phyloP scores from a whole-genome alignment of 352 stramenopile species.

The Globisporangium recalcitrans region DNA sequence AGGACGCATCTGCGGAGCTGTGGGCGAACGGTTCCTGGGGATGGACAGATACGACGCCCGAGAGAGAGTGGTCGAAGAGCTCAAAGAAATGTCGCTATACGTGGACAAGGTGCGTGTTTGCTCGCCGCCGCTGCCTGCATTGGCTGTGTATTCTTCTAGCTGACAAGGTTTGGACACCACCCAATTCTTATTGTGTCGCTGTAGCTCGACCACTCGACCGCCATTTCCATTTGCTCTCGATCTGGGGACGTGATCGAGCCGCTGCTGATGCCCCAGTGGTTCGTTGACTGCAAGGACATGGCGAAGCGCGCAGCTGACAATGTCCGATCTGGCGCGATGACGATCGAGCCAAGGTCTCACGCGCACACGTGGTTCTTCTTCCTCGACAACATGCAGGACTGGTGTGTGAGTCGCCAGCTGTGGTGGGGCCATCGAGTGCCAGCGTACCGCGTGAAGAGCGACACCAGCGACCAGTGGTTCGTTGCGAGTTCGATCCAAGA shows the following conservation, averaged over 20 bases:
- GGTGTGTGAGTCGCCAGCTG: constrained; percentile 98
- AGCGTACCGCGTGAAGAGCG: constrained; percentile 88
- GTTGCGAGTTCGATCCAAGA: constrained; percentile 91
- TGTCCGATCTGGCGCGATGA: constrained; percentile 92
- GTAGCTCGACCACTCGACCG: constrained; percentile 70
- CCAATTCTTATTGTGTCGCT: not conserved
- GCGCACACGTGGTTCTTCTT: constrained; percentile 95
- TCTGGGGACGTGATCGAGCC: constrained; percentile 99
- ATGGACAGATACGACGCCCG: constrained; percentile 95
- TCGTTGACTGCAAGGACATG: constrained; percentile 90
- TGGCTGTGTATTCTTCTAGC: not conserved
- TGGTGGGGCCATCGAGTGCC: constrained; percentile 99
- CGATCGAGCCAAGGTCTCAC: constrained; percentile 93
- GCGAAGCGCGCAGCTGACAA: constrained; percentile 91
- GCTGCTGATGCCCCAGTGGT: constrained; percentile 99
- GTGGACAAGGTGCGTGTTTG: constrained; percentile 88
- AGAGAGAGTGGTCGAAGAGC: constrained; percentile 86
- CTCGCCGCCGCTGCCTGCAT: constrained; percentile 25
- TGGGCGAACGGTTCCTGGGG: constrained; percentile 86
- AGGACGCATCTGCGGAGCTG: constrained; percentile 59
- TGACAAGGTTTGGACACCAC: not conserved
- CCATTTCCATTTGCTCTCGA: constrained; percentile 94
- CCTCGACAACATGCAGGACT: constrained; percentile 99
- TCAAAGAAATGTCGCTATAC: constrained; percentile 84
- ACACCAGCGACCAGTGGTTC: constrained; percentile 87